These are phyloP conservation scores for Colletotrichum somersetense DNA, from an alignment of 2,329 filamentous ascomycete genomes.

Conservation along the genomic window DNA sequence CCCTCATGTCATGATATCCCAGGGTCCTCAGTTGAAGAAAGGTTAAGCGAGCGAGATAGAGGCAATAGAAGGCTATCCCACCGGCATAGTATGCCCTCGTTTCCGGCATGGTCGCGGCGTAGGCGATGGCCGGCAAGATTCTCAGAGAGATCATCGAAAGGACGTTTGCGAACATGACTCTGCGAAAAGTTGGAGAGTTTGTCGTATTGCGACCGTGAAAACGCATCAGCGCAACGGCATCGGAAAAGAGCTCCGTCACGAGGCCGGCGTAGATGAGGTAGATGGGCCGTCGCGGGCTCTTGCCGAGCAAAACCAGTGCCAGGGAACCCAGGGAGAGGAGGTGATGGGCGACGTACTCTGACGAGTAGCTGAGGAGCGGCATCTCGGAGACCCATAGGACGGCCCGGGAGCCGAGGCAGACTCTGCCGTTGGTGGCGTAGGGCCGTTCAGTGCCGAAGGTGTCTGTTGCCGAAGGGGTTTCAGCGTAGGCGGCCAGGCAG, in stretches of 20 bases:
- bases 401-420: slow-evolving; percentile 34
- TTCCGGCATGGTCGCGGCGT: neutral
- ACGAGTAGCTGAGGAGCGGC: slow-evolving; percentile 33
- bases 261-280: slow-evolving; percentile 39
- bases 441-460: neutral
- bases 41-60: slow-evolving; percentile 8
- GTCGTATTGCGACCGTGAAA: slow-evolving; percentile 11
- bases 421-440: slow-evolving; percentile 19
- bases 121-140: slow-evolving; percentile 7
- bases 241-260: slow-evolving; percentile 36
- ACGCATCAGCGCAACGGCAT: slow-evolving; percentile 26
- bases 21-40: slow-evolving; percentile 23
- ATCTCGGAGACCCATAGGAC: slow-evolving; percentile 41
- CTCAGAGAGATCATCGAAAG: neutral
- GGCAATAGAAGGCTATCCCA: neutral
- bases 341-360: slow-evolving; percentile 40
- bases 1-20: neutral
- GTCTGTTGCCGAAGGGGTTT: slow-evolving; percentile 6
- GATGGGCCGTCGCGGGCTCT: slow-evolving; percentile 8
- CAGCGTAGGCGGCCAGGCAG: slow-evolving; percentile 30
- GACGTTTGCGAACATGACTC: slow-evolving; percentile 7
- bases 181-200: neutral
- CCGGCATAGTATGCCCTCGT: neutral
- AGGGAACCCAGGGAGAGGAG: slow-evolving; percentile 34
- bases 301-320: slow-evolving; percentile 1